These are phyloP conservation scores for Erodium trifolium DNA, from an alignment of 441 rosid species.

Conservation along the genomic window DNA sequence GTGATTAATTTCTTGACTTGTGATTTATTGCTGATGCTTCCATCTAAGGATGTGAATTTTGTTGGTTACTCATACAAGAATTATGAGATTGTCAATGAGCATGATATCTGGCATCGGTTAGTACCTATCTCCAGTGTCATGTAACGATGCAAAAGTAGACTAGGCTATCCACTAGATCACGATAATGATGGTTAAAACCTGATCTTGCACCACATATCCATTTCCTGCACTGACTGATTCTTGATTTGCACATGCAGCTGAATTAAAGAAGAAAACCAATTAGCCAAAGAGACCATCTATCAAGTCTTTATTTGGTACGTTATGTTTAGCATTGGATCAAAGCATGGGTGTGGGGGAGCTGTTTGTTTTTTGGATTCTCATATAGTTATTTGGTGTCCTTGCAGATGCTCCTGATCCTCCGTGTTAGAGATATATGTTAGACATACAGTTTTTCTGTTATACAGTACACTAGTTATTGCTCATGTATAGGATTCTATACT, in stretches of 20 bases:
- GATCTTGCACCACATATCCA: background rate
- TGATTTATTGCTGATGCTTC: slow-evolving; percentile 29
- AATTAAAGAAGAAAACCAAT: slow-evolving; percentile 66
- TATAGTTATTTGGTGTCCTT: background rate
- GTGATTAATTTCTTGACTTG: background rate
- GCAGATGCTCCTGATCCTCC: slow-evolving; percentile 4
- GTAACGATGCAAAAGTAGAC: background rate
- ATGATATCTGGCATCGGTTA: slow-evolving; percentile 40
- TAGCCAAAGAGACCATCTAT: slow-evolving; percentile 89
- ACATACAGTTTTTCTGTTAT: too few relatives aligned
- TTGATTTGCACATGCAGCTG: slow-evolving; percentile 23
- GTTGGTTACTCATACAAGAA: slow-evolving; percentile 56
- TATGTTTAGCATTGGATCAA: slow-evolving; percentile 15
- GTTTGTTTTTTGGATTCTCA: background rate
- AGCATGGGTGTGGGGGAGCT: background rate
- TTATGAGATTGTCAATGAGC: slow-evolving; percentile 43
- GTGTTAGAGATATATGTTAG: too few relatives aligned
- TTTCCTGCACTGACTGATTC: background rate
- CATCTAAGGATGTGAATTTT: slow-evolving; percentile 47
- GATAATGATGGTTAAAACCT: background rate
- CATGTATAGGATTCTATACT: too few relatives aligned
- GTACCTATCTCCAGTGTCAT: slow-evolving; percentile 13
- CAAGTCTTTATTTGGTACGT: slow-evolving; percentile 43
- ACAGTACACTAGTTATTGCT: too few relatives aligned
- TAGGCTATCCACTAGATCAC: background rate